Evolutionary conservation across 192 early-diverging fungal species (phyloP), one percentile per base, ranked within the genome.

Genomic region (Geranomyces variabilis): DNA sequence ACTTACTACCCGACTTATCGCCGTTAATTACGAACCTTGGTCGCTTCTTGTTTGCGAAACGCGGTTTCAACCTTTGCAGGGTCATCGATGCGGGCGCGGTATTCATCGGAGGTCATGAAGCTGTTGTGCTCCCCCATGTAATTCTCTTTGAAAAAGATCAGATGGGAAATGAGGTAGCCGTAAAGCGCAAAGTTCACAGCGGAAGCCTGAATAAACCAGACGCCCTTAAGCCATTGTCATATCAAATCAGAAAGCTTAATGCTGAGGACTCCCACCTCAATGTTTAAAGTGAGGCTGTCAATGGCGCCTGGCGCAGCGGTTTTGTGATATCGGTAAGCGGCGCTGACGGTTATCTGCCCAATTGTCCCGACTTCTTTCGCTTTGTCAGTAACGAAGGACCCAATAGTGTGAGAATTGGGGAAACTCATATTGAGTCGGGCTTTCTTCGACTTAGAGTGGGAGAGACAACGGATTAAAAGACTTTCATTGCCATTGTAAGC

Each of bases 101-200:
- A 91, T 63, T 91, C 90, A 4, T 90, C 88, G 56, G 65, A 57
- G 19, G 72, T 67, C 22, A 67, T 49, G 47, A 74, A 74, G 28
- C 43, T 60, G 45, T 66, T 74, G 41, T 53, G 48, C 22, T 80
- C 74, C 22, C 90, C 91, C 45, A 89, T 77, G 70, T 93, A 93
- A 51, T 93, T 93, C 41, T 88, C 86, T 53, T 85, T 86, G 14
- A 93, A 59, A 26, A 87, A 86, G 17, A 93, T 75, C 9, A 92
- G 68, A 51, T 89, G 87, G 19, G 87, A 82, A 13, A 92, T 80
- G 22, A 91, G 68, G 51, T 86, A 86, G 9, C 91, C 92, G 73
- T 87, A 90, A 4, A 90, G 33, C 57, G 87, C 90, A n/a, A 88
- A 63, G 34, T 75, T 80, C 0, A 83, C 85, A 15, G 84, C 77